These are phyloP conservation scores for Melastoma malabathricum DNA, from an alignment of 345 rosid genomes.

Conservation along the genomic window DNA sequence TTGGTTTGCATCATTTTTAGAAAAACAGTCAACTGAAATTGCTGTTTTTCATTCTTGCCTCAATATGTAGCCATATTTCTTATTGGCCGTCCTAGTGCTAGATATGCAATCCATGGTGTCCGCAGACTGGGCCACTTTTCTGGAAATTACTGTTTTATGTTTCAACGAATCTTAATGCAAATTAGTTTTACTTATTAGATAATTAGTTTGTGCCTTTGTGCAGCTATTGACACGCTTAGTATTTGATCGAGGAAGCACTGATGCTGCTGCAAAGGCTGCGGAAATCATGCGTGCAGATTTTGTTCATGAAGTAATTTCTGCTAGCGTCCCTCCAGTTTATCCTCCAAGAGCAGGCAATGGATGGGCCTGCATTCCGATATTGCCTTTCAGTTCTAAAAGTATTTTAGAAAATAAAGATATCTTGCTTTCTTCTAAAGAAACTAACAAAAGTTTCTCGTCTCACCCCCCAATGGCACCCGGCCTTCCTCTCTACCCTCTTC, in stretches of 20 bases:
- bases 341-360: constrained; percentile 94
- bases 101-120: too few species aligned
- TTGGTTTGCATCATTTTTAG: too few species aligned
- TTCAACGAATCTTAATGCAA: too few species aligned
- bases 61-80: too few species aligned
- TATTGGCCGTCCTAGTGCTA: too few species aligned
- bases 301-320: constrained; percentile 94
- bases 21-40: too few species aligned
- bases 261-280: constrained; percentile 93
- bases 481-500: constrained; percentile 78
- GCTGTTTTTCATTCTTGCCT: too few species aligned
- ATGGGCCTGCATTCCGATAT: constrained; percentile 92
- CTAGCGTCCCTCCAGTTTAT: constrained; percentile 95
- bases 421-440: constrained; percentile 56
- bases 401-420: constrained; percentile 49
- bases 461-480: constrained; percentile 64
- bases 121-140: too few species aligned
- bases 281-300: constrained; percentile 93
- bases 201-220: constrained; percentile 11
- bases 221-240: constrained; percentile 95
- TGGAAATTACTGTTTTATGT: too few species aligned
- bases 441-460: constrained; percentile 60
- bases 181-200: too few species aligned
- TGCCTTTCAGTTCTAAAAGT: constrained; percentile 38
- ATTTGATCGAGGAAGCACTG: constrained; percentile 88